These are phyloP conservation scores for Fusarium haematococcum DNA, from an alignment of 2,329 filamentous ascomycete species.

Conservation along the genomic window DNA sequence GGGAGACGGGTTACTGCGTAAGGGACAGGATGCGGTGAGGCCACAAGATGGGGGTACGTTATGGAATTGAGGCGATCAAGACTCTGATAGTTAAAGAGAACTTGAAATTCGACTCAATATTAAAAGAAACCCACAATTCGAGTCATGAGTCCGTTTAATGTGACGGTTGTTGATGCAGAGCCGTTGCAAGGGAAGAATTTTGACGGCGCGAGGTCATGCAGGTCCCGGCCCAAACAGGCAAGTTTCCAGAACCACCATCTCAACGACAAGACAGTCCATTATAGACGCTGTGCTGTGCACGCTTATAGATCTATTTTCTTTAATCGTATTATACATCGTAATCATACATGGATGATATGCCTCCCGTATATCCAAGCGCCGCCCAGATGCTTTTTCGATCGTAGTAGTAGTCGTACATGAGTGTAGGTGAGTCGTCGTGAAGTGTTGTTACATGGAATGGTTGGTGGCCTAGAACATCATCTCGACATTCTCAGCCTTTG, in stretches of 20 bases:
- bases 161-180: not conserved
- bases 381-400: conserved; percentile 21
- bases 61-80: not conserved
- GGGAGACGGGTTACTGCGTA: conserved; percentile 24
- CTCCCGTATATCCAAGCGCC: conserved; percentile 24
- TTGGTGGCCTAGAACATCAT: conserved; percentile 20
- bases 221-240: conserved; percentile 25
- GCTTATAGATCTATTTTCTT: not conserved
- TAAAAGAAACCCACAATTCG: not conserved
- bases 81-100: not conserved
- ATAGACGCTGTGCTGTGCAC: not conserved
- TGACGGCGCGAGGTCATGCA: conserved; percentile 33
- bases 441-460: conserved; percentile 6
- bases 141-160: not conserved
- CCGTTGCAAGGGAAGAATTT: conserved; percentile 16
- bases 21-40: conserved; percentile 11
- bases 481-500: conserved; percentile 17
- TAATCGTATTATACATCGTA: conserved; percentile 24
- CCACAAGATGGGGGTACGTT: conserved; percentile 6
- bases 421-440: conserved; percentile 20
- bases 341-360: conserved; percentile 26
- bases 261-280: not conserved
- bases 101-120: not conserved
- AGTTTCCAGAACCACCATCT: conserved; percentile 14
- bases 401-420: conserved; percentile 30